Percentiles rank a stretch among this genome's conserved stretches.
Conservation (phyloP, 2,329 filamentous ascomycete genomes). For the Trichoderma sp. region DNA sequence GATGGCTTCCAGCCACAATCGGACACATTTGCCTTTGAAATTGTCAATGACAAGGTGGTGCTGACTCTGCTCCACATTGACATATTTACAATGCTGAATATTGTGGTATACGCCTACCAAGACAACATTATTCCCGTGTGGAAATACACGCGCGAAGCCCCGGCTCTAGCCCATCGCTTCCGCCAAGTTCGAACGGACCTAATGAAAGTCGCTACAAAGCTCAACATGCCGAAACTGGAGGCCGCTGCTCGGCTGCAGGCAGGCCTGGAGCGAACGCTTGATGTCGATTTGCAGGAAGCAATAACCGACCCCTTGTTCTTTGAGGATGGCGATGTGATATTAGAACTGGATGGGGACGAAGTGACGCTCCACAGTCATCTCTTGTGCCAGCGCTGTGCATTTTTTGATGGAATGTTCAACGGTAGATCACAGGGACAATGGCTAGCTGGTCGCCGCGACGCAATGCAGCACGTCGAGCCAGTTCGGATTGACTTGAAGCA, state of each 20-base stretch:
- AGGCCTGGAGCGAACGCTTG: slow-evolving; percentile 60
- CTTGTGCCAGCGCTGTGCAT: slow-evolving; percentile 81
- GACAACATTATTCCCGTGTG: slow-evolving; percentile 81
- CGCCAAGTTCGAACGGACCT: slow-evolving; percentile 78
- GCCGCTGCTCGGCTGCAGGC: slow-evolving; percentile 74
- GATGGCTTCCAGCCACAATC: slow-evolving; percentile 24
- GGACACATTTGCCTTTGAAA: slow-evolving; percentile 34
- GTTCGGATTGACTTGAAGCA: slow-evolving; percentile 81
- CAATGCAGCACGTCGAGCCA: slow-evolving; percentile 35
- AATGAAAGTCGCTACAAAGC: slow-evolving; percentile 75
- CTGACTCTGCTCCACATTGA: slow-evolving; percentile 70
- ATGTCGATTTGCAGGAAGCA: slow-evolving; percentile 68
- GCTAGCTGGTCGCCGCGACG: slow-evolving; percentile 68
- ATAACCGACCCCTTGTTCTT: slow-evolving; percentile 70
- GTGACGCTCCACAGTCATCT: slow-evolving; percentile 74
- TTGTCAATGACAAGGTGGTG: slow-evolving; percentile 49
- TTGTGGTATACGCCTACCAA: slow-evolving; percentile 77
- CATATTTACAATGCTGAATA: slow-evolving; percentile 73
- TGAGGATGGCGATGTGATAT: slow-evolving; percentile 72
- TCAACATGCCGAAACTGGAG: slow-evolving; percentile 72
- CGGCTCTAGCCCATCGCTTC: slow-evolving; percentile 67
- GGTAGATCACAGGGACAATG: slow-evolving; percentile 84
- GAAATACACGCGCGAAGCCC: slow-evolving; percentile 70
- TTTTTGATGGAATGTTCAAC: slow-evolving; percentile 86
- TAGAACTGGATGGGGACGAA: slow-evolving; percentile 75